Conservation (phyloP, 345 rosid species). For the Microcos paniculata region DNA sequence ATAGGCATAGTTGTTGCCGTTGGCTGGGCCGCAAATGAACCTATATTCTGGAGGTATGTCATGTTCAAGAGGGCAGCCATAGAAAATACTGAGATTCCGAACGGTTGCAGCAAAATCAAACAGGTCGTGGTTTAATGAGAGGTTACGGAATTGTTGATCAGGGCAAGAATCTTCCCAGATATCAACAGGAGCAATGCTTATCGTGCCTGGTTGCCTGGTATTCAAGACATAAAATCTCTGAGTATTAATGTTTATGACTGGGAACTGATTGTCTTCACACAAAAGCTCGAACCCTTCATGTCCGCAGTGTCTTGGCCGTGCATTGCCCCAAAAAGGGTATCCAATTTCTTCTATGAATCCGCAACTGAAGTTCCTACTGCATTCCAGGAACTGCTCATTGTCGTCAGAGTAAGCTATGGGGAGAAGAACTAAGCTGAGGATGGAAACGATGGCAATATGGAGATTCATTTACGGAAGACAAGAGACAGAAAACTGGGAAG, state of each 20-base stretch:
- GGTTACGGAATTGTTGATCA: background rate
- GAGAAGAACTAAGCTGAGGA: constrained; percentile 24
- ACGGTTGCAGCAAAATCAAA: background rate
- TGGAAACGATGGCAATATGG: constrained; percentile 14
- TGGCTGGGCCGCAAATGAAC: background rate
- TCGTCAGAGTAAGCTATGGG: constrained; percentile 23
- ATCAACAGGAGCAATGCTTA: constrained; percentile 27
- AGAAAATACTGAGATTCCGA: constrained; percentile 29
- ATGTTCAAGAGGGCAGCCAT: constrained; percentile 15
- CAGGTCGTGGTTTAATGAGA: background rate
- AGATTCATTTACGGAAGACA: background rate
- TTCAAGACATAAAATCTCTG: constrained; percentile 16
- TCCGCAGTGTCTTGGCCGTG: constrained; percentile 37
- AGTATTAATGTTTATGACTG: background rate
- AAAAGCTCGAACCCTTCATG: constrained; percentile 29
- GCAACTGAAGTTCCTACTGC: constrained; percentile 28
- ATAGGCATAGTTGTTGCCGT: background rate
- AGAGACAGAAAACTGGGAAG: background rate
- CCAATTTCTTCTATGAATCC: constrained; percentile 22
- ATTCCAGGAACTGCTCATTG: constrained; percentile 24
- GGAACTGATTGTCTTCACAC: constrained; percentile 9
- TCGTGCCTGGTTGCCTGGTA: background rate
- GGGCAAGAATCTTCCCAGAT: constrained; percentile 23
- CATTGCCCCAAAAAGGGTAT: constrained; percentile 57
- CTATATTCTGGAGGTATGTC: background rate